Base-by-base conservation (phyloP, 1,139 yeast genomes). In the Geotrichum aggregatum region DNA sequence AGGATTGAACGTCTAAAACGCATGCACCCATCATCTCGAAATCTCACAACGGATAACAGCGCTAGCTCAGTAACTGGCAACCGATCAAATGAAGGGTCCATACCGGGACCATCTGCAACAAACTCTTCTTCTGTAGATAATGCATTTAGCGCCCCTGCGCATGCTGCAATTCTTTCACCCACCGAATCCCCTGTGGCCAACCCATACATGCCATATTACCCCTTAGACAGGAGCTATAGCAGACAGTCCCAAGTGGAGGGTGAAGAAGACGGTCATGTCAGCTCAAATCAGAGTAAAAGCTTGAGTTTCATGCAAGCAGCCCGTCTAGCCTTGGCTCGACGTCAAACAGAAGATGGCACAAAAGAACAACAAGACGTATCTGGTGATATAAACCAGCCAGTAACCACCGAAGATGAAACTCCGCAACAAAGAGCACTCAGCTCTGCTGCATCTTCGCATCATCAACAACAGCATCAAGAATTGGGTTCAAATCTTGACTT, bases 1-100 rank as follows among this genome's bases (percentile, higher is more conserved):
- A 40, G 54, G 18, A 51, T 51, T 18, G 54, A 47, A 18, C 33
- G 44, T 11, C 40, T 51, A 21, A 51, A 51, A 26, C 38, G 50
- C 18, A 34, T 34, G 36, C 14, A 34, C 36, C 36, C 36, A 8
- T 16, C 8, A 3, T 16, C 36, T n/a, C 36, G 19, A 34, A 34
- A n/a, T 7, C 36, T 18, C 3, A 24, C 28, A 24, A 8, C 7
- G 5, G 28, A 24, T 24, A 24, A 24, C 8, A 24, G 8, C 28
- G 7, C 28, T 24, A 8, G 28, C 28, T 24, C 36, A 34, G 36
- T n/a, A 18, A n/a, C 36, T 13, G 16, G 36, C 36, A 10, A 14
- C n/a, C 35, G 35, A 6, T 14, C 28, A 24, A 24, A 24, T 24
- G 35, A 11, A 11, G 36, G 19, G 36, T 34, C 36, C 18, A 18